Evolutionary conservation across 108 stramenopile species (phyloP).

Genomic region (Nitzschia inconspicua): DNA sequence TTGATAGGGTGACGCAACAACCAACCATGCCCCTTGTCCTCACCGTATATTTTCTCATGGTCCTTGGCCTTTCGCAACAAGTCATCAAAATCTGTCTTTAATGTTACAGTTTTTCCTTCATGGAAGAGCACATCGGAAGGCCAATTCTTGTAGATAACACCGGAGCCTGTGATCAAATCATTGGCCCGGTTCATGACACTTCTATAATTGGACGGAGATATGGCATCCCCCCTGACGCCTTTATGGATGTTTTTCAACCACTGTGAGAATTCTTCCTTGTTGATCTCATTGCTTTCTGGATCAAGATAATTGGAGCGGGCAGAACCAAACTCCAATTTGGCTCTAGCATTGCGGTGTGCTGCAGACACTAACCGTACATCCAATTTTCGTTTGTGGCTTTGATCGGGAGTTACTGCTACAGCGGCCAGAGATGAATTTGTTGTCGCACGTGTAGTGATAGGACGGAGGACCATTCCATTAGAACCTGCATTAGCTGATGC

Average conservation of each 20-base stretch:
- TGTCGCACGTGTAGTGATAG: too few species aligned
- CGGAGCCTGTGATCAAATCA: neutral
- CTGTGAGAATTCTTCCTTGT: neutral
- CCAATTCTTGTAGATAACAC: slow-evolving; percentile 5
- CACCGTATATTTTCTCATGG: slow-evolving; percentile 20
- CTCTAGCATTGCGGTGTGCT: neutral
- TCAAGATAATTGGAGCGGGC: too few species aligned
- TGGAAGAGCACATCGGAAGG: neutral
- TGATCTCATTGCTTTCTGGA: neutral
- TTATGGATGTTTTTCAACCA: neutral
- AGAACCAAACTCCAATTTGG: too few species aligned
- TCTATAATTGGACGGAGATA: neutral
- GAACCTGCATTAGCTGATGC: neutral
- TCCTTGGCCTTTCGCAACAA: slow-evolving; percentile 13
- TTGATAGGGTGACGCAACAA: slow-evolving; percentile 26
- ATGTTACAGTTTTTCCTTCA: neutral
- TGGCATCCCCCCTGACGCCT: neutral
- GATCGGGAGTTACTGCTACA: too few species aligned
- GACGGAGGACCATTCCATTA: neutral
- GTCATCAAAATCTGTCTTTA: slow-evolving; percentile 8
- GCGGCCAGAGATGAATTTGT: too few species aligned
- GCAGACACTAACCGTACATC: neutral
- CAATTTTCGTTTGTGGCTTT: neutral
- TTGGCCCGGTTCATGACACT: neutral
- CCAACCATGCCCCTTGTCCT: slow-evolving; percentile 35